phyloP scores from a whole-genome alignment of 2,329 filamentous ascomycete genomes.

The Didymella pomorum region DNA sequence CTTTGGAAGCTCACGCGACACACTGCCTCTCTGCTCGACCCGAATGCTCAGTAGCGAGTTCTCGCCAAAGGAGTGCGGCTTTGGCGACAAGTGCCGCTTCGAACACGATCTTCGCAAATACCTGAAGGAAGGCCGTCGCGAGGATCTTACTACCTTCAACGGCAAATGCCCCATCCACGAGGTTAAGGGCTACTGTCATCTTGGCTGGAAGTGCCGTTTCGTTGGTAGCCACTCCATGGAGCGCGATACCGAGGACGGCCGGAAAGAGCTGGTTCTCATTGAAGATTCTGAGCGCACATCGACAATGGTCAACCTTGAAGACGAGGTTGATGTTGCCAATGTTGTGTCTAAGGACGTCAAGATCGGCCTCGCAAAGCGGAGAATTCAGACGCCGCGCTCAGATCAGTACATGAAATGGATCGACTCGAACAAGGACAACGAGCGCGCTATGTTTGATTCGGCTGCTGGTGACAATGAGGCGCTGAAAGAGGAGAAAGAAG shows the following conservation, averaged over 20 bases:
- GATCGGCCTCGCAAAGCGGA: constrained; percentile 76
- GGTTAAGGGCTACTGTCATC: constrained; percentile 75
- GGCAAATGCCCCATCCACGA: constrained; percentile 85
- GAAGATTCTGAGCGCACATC: constrained; percentile 61
- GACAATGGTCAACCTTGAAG: constrained; percentile 54
- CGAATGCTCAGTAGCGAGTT: constrained; percentile 78
- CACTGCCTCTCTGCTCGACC: constrained; percentile 78
- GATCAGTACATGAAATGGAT: constrained; percentile 82
- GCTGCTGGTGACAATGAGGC: constrained; percentile 45
- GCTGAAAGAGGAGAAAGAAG: constrained; percentile 56
- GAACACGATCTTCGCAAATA: constrained; percentile 88
- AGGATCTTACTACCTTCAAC: constrained; percentile 77
- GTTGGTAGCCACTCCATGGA: constrained; percentile 87
- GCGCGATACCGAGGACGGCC: constrained; percentile 77
- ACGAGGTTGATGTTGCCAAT: constrained; percentile 75
- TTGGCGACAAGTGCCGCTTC: constrained; percentile 80
- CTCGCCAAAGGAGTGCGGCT: constrained; percentile 76
- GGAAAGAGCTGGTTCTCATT: constrained; percentile 79
- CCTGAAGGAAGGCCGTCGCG: constrained; percentile 79
- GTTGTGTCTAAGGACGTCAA: constrained; percentile 74
- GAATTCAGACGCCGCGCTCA: constrained; percentile 73
- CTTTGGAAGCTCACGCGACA: constrained; percentile 82
- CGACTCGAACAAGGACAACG: constrained; percentile 65
- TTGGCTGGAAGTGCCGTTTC: constrained; percentile 95
- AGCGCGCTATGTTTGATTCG: constrained; percentile 46